Evolutionary conservation across 2,329 filamentous ascomycete species (phyloP).

Genomic region (Juglanconis juglandina): DNA sequence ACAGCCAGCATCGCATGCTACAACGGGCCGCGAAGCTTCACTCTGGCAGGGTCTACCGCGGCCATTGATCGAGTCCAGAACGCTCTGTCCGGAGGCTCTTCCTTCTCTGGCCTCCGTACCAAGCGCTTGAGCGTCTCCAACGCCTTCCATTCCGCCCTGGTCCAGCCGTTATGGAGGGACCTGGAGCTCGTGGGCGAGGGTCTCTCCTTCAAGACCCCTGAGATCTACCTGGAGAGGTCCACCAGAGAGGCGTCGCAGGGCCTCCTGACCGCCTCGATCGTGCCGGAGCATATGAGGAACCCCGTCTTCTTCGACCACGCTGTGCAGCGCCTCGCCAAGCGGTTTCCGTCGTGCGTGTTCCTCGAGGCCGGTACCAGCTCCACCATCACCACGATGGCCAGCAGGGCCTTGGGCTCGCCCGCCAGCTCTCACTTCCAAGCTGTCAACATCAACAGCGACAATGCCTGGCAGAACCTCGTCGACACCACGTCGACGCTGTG

Average conservation of each 20-base stretch:
- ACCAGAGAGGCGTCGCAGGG: too few species aligned
- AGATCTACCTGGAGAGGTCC: slow-evolving; percentile 29
- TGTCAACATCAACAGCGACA: slow-evolving; percentile 22
- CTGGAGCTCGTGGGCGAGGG: slow-evolving; percentile 29
- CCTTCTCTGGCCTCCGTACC: slow-evolving; percentile 28
- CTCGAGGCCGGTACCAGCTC: slow-evolving; percentile 42
- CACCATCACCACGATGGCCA: slow-evolving; percentile 32
- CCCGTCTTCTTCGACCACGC: slow-evolving; percentile 44
- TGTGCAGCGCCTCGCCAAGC: slow-evolving; percentile 12
- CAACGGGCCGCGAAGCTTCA: slow-evolving; percentile 41
- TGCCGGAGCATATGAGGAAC: slow-evolving; percentile 36
- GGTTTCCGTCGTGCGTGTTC: slow-evolving; percentile 27
- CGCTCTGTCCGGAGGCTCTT: slow-evolving; percentile 22
- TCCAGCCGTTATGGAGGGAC: slow-evolving; percentile 32
- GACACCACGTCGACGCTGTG: slow-evolving; percentile 34
- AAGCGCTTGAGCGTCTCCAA: slow-evolving; percentile 43
- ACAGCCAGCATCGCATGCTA: slow-evolving; percentile 41
- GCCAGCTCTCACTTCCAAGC: slow-evolving; percentile 21
- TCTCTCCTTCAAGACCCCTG: slow-evolving; percentile 29
- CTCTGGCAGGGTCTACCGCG: slow-evolving; percentile 34
- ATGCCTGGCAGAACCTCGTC: slow-evolving; percentile 19
- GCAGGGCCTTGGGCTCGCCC: slow-evolving; percentile 18
- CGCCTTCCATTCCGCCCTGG: slow-evolving; percentile 44
- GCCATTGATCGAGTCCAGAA: slow-evolving; percentile 29
- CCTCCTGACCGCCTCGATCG: background rate